Base-by-base conservation (phyloP, 805 yeast species). In the Barnettozyma sucrosica region DNA sequence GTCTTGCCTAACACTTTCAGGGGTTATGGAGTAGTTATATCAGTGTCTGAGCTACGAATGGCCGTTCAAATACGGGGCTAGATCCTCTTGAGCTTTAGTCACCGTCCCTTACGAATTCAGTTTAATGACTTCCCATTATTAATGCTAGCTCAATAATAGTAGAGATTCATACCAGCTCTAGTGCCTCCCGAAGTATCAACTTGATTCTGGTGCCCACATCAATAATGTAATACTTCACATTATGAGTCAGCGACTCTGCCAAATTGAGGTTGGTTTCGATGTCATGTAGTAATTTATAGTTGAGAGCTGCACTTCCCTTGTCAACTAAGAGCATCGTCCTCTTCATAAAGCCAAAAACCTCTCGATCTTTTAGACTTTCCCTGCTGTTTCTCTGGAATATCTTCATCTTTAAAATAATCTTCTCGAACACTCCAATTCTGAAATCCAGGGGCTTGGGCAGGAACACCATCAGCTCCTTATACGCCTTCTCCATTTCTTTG, bases 401-500 rank as follows among this genome's bases (percentile, higher is more conserved):
- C 43, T 61, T 61, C 1, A 57, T 14, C 5, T 41, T 34, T 3
- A 26, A 14, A 11, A 59, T 24, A 0, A 62, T 41, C 2, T 41
- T 21, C 30, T 44, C 49, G n/a, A 62, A 60, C 0, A 62, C 51
- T 6, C 46, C 40, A 3, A 38, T 44, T 13, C 56, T 51, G 11
- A 54, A 63, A 5, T 33, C 42, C 1, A 44, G 36, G 5, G 58
- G 24, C 36, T 55, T 57, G 34, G 54, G 56, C 18, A 39, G 39
- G 16, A 55, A 46, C 7, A 54, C 44, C 5, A 53, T 46, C 32
- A 50, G 67, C 43, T 69, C 73, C n/a, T 71, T 64, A 48, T 66
- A 74, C 4, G 63, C 42, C 36, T 55, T 58, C 49, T 72, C 76
- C 48, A 63, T 63, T 21, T 69, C 72, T 19, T 66, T 59, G 14